These are phyloP conservation scores for Penicillium sp. DNA, from an alignment of 2,329 filamentous ascomycete species.

Conservation along the genomic window DNA sequence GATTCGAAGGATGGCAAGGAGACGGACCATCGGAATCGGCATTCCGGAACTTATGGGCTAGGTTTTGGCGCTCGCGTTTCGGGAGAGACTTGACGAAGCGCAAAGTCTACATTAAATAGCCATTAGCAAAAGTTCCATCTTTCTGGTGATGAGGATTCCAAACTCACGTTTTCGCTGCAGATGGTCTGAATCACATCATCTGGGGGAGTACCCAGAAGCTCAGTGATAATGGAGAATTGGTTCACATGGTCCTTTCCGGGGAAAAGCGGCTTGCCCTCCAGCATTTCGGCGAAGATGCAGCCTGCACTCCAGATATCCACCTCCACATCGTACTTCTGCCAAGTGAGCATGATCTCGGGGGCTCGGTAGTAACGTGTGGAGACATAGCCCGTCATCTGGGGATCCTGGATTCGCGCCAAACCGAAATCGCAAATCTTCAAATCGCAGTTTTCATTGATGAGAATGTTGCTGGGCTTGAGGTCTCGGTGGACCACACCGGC, in stretches of 20 bases:
- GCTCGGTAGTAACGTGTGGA: slow-evolving; percentile 98
- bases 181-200: slow-evolving; percentile 99
- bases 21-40: slow-evolving; percentile 77
- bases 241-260: slow-evolving; percentile 99
- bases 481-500: slow-evolving; percentile 97
- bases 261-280: slow-evolving; percentile 97
- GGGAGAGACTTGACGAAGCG: slow-evolving; percentile 97
- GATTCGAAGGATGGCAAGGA: not conserved
- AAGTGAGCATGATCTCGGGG: slow-evolving; percentile 99
- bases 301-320: slow-evolving; percentile 99
- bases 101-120: slow-evolving; percentile 65
- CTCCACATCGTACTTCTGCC: slow-evolving; percentile 99
- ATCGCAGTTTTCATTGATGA: slow-evolving; percentile 99
- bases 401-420: slow-evolving; percentile 94
- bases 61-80: slow-evolving; percentile 85
- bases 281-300: slow-evolving; percentile 99
- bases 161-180: slow-evolving; percentile 88
- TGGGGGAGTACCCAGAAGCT: slow-evolving; percentile 90
- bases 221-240: slow-evolving; percentile 99
- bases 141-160: not conserved
- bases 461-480: slow-evolving; percentile 96
- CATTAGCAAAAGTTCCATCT: slow-evolving; percentile 23
- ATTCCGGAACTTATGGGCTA: slow-evolving; percentile 90
- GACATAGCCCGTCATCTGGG: slow-evolving; percentile 99
- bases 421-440: slow-evolving; percentile 99